Evolutionary conservation across 176 grass and related monocot species (phyloP).

Genomic region (Carex parvula): DNA sequence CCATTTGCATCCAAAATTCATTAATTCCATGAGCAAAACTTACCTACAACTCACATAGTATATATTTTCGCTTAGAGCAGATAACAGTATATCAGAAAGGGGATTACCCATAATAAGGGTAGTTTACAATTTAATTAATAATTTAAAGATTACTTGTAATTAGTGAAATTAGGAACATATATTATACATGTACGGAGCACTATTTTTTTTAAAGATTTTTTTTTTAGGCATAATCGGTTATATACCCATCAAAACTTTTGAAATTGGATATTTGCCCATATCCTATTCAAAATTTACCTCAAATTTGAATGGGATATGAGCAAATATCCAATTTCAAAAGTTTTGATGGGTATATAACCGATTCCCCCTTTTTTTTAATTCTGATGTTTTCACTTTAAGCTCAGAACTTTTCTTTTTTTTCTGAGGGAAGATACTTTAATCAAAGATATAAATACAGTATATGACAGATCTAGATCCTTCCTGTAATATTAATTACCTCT

Average conservation of each 20-base stretch:
- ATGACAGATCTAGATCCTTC: conserved; percentile 24
- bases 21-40: background rate
- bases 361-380: background rate
- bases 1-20: background rate
- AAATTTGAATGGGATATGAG: no score
- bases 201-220: background rate
- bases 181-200: background rate
- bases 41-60: background rate
- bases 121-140: no score
- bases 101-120: background rate
- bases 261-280: no score
- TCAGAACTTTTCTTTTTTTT: background rate
- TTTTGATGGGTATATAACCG: no score
- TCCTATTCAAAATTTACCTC: no score
- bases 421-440: background rate
- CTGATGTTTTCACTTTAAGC: background rate
- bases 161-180: background rate
- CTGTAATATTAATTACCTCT: conserved; percentile 19
- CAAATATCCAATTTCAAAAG: no score
- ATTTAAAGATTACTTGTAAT: background rate
- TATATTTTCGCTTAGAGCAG: background rate
- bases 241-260: no score
- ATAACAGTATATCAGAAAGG: background rate
- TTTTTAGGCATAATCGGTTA: no score
- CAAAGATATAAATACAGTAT: conserved; percentile 15